Base-by-base conservation (phyloP, 176 grass and related monocot species). In the Triticum dicoccoides region DNA sequence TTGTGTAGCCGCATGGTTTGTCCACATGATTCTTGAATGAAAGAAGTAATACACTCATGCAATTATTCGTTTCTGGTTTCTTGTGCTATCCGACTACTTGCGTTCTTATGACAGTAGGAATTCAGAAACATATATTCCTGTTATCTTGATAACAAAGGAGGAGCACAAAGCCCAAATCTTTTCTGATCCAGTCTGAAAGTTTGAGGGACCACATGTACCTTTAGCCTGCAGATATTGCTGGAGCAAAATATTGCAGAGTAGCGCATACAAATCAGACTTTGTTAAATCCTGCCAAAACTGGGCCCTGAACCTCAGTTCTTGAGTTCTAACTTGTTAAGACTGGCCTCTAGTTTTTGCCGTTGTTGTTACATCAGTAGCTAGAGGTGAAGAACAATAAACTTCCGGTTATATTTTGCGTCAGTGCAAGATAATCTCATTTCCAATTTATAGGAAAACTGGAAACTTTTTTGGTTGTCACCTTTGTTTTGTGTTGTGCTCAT, bases 201-300 rank as follows among this genome's bases (percentile, higher is more conserved):
- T 30, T 58, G 8, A 70, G 87, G 89, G 89, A 87, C 89, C 89
- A 91, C 89, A 8, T 86, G 76, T 69, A 81, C 59, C 58, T 84
- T 72, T 78, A 80, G 66, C 67, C 85, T 87, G 80, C 80, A 64
- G 76, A 84, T 73, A 87, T 67, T 84, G 58, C 5, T 83, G 12
- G 32, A 56, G 73, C 52, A 65, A 64, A 78, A 11, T 77, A 32
- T 45, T 76, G 69, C 75, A 80, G 11, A 61, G 14, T 38, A 38
- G 14, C 23, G 21, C 52, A 80, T 45, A 49, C 49, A 56, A 41
- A 82, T 37, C 29, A 82, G 51, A 61, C 13, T 78, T 54, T 47
- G 17, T 15, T 54, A 49, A 61, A 83, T 58, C 33, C 21, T 78
- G 73, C 47, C 62, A 78, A 83, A 81, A 83, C 74, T 45, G 12